Evolutionary conservation across 139 green algal genomes (phyloP), one percentile per base, ranked within the genome.

Genomic region (Chlamydomonas eustigma): DNA sequence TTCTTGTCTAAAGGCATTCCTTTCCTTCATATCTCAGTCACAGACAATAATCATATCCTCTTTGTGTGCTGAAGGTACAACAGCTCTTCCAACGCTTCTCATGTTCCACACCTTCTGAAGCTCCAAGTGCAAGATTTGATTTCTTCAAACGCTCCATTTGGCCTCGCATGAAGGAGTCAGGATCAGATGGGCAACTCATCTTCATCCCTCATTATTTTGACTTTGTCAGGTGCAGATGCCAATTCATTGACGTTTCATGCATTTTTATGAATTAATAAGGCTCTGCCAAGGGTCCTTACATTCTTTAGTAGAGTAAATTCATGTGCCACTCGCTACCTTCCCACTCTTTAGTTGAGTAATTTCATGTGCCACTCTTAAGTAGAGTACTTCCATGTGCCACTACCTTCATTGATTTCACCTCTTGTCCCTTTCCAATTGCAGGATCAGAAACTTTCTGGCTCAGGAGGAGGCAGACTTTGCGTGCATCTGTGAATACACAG

Each of bases 171-270:
- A 83, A 82, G 67, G 89, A 93, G 38, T 50, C 80, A 0, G 76
- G 78, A 5, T 2, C 71, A 3, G 39, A 36, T 39, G 84, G 87
- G 77, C 64, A 71, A 36, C 78, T 92, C 64, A 72, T 99, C 3
- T 97, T 97, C 80, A 75, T 97, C 32, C 86, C 90, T 4, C 89
- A 85, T 22, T 99, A 99, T 83, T 98, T 97, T 83, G 95, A 99
- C 83, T 99, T 94, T 78, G 92, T 99, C 30, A 81, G 76, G 76
- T 81, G 68, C 4, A n/a, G n/a, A n/a, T n/a, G n/a, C n/a, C n/a
- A n/a, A n/a, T n/a, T n/a, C n/a, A n/a, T n/a, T n/a, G n/a, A n/a
- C n/a, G n/a, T n/a, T n/a, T n/a, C n/a, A n/a, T n/a, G n/a, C n/a
- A n/a, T n/a, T n/a, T n/a, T n/a, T n/a, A n/a, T n/a, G n/a, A n/a